phyloP scores from a whole-genome alignment of 768 basidiomycete species.

The Lactarius psammicola region DNA sequence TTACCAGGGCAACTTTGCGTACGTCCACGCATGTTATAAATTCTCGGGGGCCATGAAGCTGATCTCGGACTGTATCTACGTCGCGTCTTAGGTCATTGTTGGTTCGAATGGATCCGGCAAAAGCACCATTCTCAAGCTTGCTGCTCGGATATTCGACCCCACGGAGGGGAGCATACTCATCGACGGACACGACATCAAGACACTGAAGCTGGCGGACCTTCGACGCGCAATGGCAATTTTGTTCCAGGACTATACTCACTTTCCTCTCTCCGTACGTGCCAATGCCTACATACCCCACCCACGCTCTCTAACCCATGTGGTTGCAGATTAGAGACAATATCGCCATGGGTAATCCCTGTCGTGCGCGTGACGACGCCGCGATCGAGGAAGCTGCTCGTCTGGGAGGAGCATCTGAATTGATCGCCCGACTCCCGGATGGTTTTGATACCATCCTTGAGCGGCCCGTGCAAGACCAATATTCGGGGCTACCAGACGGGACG shows the following conservation, averaged over 20 bases:
- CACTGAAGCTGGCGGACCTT: slow-evolving; percentile 58
- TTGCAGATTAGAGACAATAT: slow-evolving; percentile 75
- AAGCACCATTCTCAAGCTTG: slow-evolving; percentile 75
- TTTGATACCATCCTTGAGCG: slow-evolving; percentile 72
- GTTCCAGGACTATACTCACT: slow-evolving; percentile 80
- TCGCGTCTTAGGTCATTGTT: slow-evolving; percentile 57
- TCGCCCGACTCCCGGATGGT: slow-evolving; percentile 61
- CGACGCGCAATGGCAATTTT: slow-evolving; percentile 68
- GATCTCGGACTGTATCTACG: background rate
- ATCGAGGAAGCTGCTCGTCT: slow-evolving; percentile 64
- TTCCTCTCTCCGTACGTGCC: slow-evolving; percentile 65
- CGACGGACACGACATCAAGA: slow-evolving; percentile 61
- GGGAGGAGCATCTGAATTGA: slow-evolving; percentile 66
- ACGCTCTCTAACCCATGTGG: background rate
- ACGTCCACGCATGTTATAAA: slow-evolving; percentile 31
- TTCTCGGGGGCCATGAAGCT: background rate
- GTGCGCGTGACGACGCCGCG: slow-evolving; percentile 51
- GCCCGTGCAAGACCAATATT: slow-evolving; percentile 66
- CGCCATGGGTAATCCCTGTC: slow-evolving; percentile 62
- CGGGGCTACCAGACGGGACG: slow-evolving; percentile 61
- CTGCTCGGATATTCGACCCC: slow-evolving; percentile 68
- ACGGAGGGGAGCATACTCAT: slow-evolving; percentile 66
- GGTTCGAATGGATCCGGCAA: slow-evolving; percentile 79
- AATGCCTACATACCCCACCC: background rate
- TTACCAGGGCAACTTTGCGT: slow-evolving; percentile 72